Evolutionary conservation across 75 land plant species (phyloP), one percentile per base, ranked within the genome.

Genomic region (Selaginella tamariscina): DNA sequence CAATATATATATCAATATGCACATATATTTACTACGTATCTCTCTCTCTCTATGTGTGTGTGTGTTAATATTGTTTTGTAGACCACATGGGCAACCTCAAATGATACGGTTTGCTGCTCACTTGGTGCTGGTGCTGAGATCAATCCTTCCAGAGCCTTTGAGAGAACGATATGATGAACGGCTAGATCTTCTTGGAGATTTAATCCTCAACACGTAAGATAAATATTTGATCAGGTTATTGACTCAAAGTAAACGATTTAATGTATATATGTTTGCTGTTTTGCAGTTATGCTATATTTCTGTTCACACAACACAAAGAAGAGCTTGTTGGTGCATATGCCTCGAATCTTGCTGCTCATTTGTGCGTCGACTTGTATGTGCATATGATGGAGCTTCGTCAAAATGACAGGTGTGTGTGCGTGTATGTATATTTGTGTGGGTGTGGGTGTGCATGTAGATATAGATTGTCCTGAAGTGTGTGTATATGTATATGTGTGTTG

Each of bases 31-130:
- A n/a, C n/a, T n/a, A n/a, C n/a, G n/a, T n/a, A n/a, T n/a, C n/a
- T n/a, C n/a, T n/a, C n/a, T n/a, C n/a, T n/a, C n/a, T n/a, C n/a
- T n/a, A n/a, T n/a, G n/a, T n/a, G n/a, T n/a, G n/a, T n/a, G n/a
- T n/a, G 26, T n/a, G 23, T 59, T 59, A 59, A 59, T 5, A 5
- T 23, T 32, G 72, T 2, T 27, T 26, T 20, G 30, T 72, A 90
- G 96, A 83, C 85, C 85, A 63, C 84, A 85, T 76, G 97, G 97
- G 68, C 92, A 95, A 76, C 89, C 99, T 56, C 88, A 95, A 63
- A 87, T 91, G 85, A 81, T 91, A 21, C 88, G 99, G 0, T 91
- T 95, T 84, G 91, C 83, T 27, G 96, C 99, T 65, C 99, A 95
- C 75, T 30, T 91, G 32, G 97, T 95, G 33, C 82, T 95, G 70